Evolutionary conservation across 345 rosid species (phyloP), one percentile per base, ranked within the genome.

Genomic region (Acer yangbiense): DNA sequence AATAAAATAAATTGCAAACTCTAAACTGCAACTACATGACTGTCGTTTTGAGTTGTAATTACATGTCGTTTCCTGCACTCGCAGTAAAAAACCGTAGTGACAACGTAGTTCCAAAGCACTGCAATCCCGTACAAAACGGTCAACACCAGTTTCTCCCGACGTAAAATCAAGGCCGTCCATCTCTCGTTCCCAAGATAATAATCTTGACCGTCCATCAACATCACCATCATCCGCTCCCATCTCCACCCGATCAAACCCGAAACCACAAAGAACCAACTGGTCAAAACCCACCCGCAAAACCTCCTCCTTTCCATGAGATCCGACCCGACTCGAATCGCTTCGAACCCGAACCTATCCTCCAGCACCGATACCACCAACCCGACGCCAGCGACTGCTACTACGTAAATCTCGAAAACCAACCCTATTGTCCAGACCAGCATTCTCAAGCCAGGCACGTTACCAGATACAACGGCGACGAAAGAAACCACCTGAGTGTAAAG

Each of bases 331-430:
- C 83, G 78, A 27, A 94, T 73, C 1, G 98, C 98, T 1, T 82
- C 91, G 78, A 86, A 90, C 23, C 97, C 98, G 57, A 73, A 83
- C 32, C 81, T 78, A 25, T 77, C 87, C 86, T 95, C 98, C 73
- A 86, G 13, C 6, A 88, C 83, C 55, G 98, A 89, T 52, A 85
- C 93, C 65, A 89, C 93, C 62, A 95, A 73, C 0, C 85, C 92
- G 78, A 90, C 44, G 21, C 91, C 90, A 72, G 87, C 43, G 48
- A 89, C 89, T 14, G 89, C 89, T 89, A 89, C 90, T 16, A 95
- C 14, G 80, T 90, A 88, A 13, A 91, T 72, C 83, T 91, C 94
- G 17, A 88, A 0, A 27, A 77, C 82, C 8, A 74, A 76, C 44
- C 86, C 89, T 17, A 81, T 0, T 0, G 73, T 62, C 81, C 77